Conservation (phyloP, 208 protist genomes). For the Acanthamoeba healyi region DNA sequence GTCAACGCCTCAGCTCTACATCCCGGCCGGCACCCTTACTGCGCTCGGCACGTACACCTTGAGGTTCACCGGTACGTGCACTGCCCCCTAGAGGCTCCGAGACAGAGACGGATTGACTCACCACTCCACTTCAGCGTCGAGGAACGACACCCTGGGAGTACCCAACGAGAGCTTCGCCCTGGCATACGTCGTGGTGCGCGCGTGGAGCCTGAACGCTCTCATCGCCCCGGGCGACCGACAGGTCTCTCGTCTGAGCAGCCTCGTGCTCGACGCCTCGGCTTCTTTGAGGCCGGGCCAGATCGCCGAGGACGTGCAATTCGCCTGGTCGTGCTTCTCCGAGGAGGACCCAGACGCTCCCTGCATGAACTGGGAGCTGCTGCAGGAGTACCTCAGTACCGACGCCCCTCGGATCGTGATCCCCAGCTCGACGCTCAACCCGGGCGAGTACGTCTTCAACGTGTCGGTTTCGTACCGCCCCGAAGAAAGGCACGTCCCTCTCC, state of each 20-base stretch:
- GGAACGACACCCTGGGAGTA: background rate
- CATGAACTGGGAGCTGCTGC: background rate
- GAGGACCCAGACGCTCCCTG: background rate
- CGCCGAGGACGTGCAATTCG: background rate
- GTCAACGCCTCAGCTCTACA: constrained; percentile 31
- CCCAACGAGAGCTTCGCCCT: constrained; percentile 4
- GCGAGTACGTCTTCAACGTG: constrained; percentile 64
- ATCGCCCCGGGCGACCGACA: constrained; percentile 19
- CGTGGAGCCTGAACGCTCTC: background rate
- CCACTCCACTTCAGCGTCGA: background rate
- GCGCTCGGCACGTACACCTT: constrained; percentile 10
- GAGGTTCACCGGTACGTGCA: background rate
- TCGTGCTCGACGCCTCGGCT: constrained; percentile 48
- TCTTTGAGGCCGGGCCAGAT: background rate
- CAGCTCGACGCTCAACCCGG: constrained; percentile 23
- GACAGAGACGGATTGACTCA: background rate
- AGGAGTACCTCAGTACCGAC: constrained; percentile 10
- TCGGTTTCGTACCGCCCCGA: constrained; percentile 39
- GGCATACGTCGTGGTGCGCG: background rate
- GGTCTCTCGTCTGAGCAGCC: background rate
- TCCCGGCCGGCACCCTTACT: background rate
- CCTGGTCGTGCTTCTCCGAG: background rate
- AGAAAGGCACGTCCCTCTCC: background rate
- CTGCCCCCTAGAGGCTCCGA: too few relatives aligned
- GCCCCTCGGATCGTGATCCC: background rate